phyloP scores from a whole-genome alignment of 1,284 basidiomycete genomes.

The Lentinus polychrous region DNA sequence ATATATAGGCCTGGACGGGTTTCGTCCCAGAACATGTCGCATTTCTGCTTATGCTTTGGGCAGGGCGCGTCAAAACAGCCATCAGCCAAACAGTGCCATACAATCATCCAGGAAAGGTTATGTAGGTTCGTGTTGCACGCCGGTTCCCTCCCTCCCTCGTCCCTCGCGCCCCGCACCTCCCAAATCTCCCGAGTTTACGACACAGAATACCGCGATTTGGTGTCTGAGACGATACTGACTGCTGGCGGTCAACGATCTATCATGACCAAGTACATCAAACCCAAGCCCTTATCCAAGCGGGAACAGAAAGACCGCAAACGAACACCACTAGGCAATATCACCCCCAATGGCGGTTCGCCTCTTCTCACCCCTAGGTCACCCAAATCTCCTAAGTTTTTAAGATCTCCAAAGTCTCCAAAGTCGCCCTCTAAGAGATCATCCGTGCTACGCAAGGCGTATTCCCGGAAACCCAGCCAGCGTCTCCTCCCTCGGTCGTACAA shows the following conservation, averaged over 20 bases:
- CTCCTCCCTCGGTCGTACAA: constrained; percentile 10
- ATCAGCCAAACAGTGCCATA: neutral
- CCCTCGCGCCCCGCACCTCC: no score
- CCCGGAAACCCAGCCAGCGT: neutral
- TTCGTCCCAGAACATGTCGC: no score
- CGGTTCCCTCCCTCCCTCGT: neutral
- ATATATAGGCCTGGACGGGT: no score
- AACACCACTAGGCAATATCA: neutral
- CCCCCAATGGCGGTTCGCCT: neutral
- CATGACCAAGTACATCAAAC: constrained; percentile 14
- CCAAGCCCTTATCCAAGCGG: constrained; percentile 10
- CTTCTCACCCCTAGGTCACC: neutral
- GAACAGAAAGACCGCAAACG: constrained; percentile 8
- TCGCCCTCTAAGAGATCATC: neutral
- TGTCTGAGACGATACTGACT: neutral
- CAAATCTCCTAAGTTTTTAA: neutral
- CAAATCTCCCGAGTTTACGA: neutral
- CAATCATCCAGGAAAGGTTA: neutral
- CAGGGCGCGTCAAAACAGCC: neutral
- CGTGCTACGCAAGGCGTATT: neutral
- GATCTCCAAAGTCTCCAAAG: neutral
- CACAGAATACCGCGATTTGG: neutral
- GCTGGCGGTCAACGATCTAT: neutral
- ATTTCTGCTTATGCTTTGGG: no score
- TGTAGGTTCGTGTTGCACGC: neutral